These are phyloP conservation scores for Liriodendron chinense DNA, from an alignment of 164 flowering plant genomes.

Conservation along the genomic window DNA sequence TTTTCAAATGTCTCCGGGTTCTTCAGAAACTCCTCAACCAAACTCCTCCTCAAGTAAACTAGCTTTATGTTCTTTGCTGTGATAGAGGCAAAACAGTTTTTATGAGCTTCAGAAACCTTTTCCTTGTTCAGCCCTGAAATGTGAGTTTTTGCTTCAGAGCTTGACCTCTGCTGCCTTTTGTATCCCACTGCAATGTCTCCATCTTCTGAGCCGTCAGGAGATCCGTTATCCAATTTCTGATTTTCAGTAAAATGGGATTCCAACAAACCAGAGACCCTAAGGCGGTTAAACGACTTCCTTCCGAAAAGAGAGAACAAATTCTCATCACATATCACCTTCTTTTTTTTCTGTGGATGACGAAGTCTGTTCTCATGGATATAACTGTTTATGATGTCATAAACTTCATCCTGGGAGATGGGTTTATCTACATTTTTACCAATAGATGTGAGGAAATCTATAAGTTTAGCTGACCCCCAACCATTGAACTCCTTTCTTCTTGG, in stretches of 20 bases:
- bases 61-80: constrained; percentile 49
- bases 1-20: constrained; percentile 43
- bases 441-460: constrained; percentile 53
- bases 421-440: constrained; percentile 47
- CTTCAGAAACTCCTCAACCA: constrained; percentile 47
- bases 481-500: constrained; percentile 41
- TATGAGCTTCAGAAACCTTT: constrained; percentile 12
- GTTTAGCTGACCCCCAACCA: constrained; percentile 80
- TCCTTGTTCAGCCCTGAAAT: constrained; percentile 4
- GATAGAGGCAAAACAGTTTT: constrained; percentile 57
- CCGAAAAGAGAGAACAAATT: constrained; percentile 41
- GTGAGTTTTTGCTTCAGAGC: constrained; percentile 12
- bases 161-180: constrained; percentile 22
- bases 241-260: constrained; percentile 58
- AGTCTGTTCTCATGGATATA: constrained; percentile 57
- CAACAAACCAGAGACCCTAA: constrained; percentile 38
- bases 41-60: constrained; percentile 59
- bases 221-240: constrained; percentile 40
- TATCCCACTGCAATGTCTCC: constrained; percentile 1
- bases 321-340: constrained; percentile 50
- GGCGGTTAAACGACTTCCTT: constrained; percentile 38
- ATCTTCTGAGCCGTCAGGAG: constrained; percentile 26
- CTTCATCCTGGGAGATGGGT: constrained; percentile 45
- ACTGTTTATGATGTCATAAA: constrained; percentile 35
- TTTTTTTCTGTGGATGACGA: constrained; percentile 45